phyloP scores from a whole-genome alignment of 768 basidiomycete genomes.

The Boletus barrowsii region DNA sequence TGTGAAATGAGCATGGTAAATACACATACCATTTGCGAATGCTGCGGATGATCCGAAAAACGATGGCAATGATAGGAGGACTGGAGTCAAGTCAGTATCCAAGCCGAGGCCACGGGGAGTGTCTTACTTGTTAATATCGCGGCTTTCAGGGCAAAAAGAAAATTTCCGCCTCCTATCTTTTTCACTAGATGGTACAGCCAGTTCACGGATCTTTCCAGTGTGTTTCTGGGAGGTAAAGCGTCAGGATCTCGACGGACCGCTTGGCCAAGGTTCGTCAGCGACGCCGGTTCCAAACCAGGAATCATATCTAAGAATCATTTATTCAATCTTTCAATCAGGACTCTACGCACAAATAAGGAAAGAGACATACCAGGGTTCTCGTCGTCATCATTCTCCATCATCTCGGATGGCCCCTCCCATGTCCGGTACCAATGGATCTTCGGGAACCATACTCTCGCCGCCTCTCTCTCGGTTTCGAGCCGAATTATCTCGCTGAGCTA shows the following conservation, averaged over 20 bases:
- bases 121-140: slow-evolving; percentile 54
- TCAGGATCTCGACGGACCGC: slow-evolving; percentile 69
- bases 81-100: slow-evolving; percentile 17
- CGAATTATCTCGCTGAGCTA: slow-evolving; percentile 56
- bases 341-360: background rate
- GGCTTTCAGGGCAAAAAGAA: slow-evolving; percentile 68
- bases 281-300: slow-evolving; percentile 48
- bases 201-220: slow-evolving; percentile 50
- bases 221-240: slow-evolving; percentile 64
- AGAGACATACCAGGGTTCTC: slow-evolving; percentile 55
- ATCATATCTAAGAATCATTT: slow-evolving; percentile 41
- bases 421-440: slow-evolving; percentile 34
- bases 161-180: slow-evolving; percentile 53
- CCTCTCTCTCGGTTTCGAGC: slow-evolving; percentile 47
- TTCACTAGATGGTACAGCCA: slow-evolving; percentile 39
- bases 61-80: slow-evolving; percentile 57
- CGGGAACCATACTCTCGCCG: slow-evolving; percentile 57
- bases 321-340: background rate
- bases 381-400: slow-evolving; percentile 51
- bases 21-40: slow-evolving; percentile 54
- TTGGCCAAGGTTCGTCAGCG: slow-evolving; percentile 49
- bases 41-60: slow-evolving; percentile 50
- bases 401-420: slow-evolving; percentile 43
- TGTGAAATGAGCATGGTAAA: background rate
- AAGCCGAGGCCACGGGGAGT: background rate